Conservation (phyloP, 108 stramenopile genomes). For the Conticribra guillardii region DNA sequence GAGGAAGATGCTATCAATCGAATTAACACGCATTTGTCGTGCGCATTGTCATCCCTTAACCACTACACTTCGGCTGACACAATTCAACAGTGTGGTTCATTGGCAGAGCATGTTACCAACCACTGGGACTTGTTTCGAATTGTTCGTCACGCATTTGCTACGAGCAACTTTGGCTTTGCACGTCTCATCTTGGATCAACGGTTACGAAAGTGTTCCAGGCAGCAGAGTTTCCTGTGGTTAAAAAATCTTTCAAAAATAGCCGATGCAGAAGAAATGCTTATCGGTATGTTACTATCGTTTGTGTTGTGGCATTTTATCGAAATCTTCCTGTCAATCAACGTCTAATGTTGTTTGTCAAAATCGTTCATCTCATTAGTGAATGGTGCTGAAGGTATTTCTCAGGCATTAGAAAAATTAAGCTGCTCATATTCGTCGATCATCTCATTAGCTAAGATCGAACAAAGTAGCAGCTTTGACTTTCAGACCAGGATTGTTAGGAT, state of each 20-base stretch:
- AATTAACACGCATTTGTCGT: conserved; percentile 26
- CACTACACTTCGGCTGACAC: background rate
- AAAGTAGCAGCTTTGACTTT: conserved; percentile 33
- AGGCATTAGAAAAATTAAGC: conserved; percentile 9
- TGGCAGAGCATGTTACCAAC: background rate
- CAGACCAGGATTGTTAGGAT: conserved; percentile 17
- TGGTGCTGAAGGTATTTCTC: conserved; percentile 15
- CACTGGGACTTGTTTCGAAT: conserved; percentile 33
- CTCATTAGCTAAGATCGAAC: conserved; percentile 15
- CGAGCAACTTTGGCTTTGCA: conserved; percentile 21
- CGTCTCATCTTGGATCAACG: conserved; percentile 17
- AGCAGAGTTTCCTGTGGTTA: conserved; percentile 29
- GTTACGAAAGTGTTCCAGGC: conserved; percentile 9
- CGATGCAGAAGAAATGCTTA: conserved; percentile 27
- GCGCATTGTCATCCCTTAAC: background rate
- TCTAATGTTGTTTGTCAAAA: no score
- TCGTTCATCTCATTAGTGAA: conserved; percentile 6
- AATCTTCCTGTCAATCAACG: no score
- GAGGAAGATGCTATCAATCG: conserved; percentile 2
- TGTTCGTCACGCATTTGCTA: conserved; percentile 24
- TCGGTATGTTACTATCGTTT: no score
- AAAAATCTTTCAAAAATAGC: conserved; percentile 13
- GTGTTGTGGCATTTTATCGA: no score
- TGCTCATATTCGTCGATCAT: conserved; percentile 15
- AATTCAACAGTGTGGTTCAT: conserved; percentile 6